phyloP scores from a whole-genome alignment of 768 basidiomycete genomes.

The Ephemerocybe angulata region DNA sequence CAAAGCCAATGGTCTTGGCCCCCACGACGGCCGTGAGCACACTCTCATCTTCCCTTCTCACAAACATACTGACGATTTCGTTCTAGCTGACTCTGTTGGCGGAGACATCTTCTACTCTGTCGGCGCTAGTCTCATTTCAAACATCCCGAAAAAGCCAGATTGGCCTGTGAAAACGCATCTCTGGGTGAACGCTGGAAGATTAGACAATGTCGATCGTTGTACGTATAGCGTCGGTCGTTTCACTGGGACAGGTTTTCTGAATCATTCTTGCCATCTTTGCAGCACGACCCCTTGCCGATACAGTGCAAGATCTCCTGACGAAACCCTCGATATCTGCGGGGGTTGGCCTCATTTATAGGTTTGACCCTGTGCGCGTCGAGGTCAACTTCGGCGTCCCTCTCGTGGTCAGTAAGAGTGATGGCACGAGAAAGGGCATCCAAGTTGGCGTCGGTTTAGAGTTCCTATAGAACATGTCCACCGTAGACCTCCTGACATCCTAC shows the following conservation, averaged over 20 bases:
- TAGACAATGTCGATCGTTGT: slow-evolving; percentile 63
- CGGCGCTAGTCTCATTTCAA: slow-evolving; percentile 70
- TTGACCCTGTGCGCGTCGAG: slow-evolving; percentile 83
- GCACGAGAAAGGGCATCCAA: slow-evolving; percentile 65
- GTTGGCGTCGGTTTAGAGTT: slow-evolving; percentile 82
- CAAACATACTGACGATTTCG: neutral
- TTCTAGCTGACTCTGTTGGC: slow-evolving; percentile 77
- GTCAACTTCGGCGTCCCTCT: slow-evolving; percentile 86
- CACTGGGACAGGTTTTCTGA: slow-evolving; percentile 1
- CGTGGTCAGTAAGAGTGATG: slow-evolving; percentile 63
- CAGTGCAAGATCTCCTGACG: slow-evolving; percentile 36
- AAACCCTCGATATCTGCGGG: slow-evolving; percentile 77
- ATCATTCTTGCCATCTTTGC: neutral
- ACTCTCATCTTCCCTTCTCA: neutral
- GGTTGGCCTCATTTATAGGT: slow-evolving; percentile 76
- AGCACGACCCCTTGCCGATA: slow-evolving; percentile 27
- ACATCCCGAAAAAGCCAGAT: slow-evolving; percentile 66
- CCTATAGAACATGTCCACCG: too few species aligned
- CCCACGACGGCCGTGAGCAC: slow-evolving; percentile 63
- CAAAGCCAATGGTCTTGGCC: slow-evolving; percentile 71
- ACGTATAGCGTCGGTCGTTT: slow-evolving; percentile 18
- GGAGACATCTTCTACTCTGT: slow-evolving; percentile 80
- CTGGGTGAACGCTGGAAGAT: slow-evolving; percentile 78
- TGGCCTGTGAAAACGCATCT: slow-evolving; percentile 84
- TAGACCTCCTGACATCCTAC: too few species aligned